phyloP scores from a whole-genome alignment of 1,284 basidiomycete species.

The Papiliotrema terrestris region DNA sequence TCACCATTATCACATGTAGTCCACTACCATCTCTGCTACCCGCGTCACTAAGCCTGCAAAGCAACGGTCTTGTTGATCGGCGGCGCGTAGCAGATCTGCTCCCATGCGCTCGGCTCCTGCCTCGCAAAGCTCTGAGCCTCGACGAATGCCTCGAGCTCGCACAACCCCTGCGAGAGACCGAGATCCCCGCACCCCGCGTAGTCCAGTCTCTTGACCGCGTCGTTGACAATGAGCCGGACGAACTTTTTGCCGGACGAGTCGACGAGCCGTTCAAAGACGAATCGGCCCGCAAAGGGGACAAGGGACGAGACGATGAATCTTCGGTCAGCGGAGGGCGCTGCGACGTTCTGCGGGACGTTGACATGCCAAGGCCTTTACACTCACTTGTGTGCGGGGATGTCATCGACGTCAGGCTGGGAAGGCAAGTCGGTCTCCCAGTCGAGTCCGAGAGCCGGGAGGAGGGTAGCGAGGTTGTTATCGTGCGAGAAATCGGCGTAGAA shows the following conservation, averaged over 20 bases:
- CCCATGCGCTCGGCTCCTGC: constrained; percentile 8
- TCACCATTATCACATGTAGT: too few species aligned
- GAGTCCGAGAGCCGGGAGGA: constrained; percentile 12
- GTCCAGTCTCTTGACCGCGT: constrained; percentile 19
- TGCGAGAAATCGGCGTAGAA: constrained; percentile 18
- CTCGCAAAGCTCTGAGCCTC: constrained; percentile 14
- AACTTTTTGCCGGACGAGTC: constrained; percentile 13
- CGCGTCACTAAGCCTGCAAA: too few species aligned
- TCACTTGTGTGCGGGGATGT: not conserved
- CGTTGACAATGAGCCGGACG: constrained; percentile 32
- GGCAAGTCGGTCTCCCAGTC: not conserved
- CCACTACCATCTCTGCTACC: too few species aligned
- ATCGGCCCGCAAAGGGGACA: constrained; percentile 24
- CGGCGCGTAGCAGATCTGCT: constrained; percentile 6
- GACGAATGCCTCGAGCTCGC: constrained; percentile 24
- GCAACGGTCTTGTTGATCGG: constrained; percentile 6
- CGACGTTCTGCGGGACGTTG: not conserved
- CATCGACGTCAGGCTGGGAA: not conserved
- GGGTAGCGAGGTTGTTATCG: not conserved
- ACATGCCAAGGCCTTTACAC: not conserved
- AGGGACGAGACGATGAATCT: constrained; percentile 9
- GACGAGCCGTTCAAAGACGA: constrained; percentile 21
- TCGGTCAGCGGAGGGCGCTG: not conserved
- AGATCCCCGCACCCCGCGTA: constrained; percentile 13
- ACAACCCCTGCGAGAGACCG: constrained; percentile 14